Evolutionary conservation across 164 flowering plant genomes (phyloP), one percentile per base, ranked within the genome.

Genomic region (Akebia trifoliata): DNA sequence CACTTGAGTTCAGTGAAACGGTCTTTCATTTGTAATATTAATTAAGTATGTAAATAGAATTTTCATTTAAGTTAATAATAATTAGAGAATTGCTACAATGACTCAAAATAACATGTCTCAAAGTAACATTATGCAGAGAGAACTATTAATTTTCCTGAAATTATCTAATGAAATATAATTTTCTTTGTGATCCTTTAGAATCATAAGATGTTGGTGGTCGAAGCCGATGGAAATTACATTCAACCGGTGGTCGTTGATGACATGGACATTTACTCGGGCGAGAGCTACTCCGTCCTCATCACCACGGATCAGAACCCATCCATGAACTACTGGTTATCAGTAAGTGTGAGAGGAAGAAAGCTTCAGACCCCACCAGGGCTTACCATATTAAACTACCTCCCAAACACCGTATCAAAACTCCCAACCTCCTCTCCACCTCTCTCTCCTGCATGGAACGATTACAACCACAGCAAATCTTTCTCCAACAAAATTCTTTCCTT

Each of bases 221-320:
- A 93, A 72, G 99, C 99, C 0, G 99, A 93, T 48, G 99, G 99
- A 30, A 86, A 87, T 71, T 86, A 90, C 26, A 74, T 93, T 0
- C 39, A 83, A n/a, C 96, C 96, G 17, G 81, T 80, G 50, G 53
- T 43, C 0, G 79, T 80, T 0, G 64, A 79, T 2, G 79, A 81
- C 60, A 22, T 93, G 22, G 87, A 87, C 75, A 79, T 93, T 6
- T 86, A 87, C 69, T 90, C 96, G 0, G 99, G 99, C 0, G 97
- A 93, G 60, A 87, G 78, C 67, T 93, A 90, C 75, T 93, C 99
- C 0, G 82, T 90, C 20, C 72, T 93, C 2, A 22, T 90, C 54
- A 73, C 54, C 4, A 81, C 99, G 1, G 53, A 90, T 56, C 93
- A 87, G 75, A 60, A 74, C 60, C 86, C 90, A 1, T 50, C 81